Base-by-base conservation (phyloP, 768 basidiomycete genomes). In the Amanita exitialis region DNA sequence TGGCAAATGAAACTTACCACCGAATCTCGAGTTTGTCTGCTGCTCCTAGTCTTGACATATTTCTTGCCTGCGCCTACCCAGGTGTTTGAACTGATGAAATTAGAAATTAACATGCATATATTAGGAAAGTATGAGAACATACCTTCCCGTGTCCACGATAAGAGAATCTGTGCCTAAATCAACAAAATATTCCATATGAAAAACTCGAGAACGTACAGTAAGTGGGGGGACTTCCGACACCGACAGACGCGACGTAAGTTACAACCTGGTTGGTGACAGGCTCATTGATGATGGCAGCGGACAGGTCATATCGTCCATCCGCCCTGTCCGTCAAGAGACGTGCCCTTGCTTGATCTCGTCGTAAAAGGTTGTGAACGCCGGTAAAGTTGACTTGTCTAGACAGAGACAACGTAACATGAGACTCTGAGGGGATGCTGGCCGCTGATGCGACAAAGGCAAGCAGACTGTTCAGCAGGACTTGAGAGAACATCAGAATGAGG, bases 1-100 rank as follows among this genome's bases (percentile, higher is more conserved):
- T 28, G 25, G 4, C 10, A 28, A 15, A 12, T 30, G 8, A n/a
- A 8, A 15, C 69, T 46, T 57, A 72, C 71, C 39, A 70, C 57
- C 15, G 59, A 56, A 51, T 66, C 62, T n/a, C 62, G 49, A 21
- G 57, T 61, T 57, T 59, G 58, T 62, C 56, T 65, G 60, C 73
- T 74, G 3, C 78, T 72, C 44, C 59, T 65, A 0, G 78, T 79
- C 21, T 64, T 68, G 1, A 57, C 66, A 63, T 77, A 83, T 25
- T 62, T 52, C 55, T 66, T 70, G 54, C 60, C 65, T 2, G 79
- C 80, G 30, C 79, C 79, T 30, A 80, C 58, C 80, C 78, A 82
- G 13, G 35, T 38, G 47, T 39, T 49, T 9, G 47, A 49, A 16
- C 47, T 49, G 13, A 23, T 28, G 25, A 15, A 34, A n/a, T n/a